phyloP scores from a whole-genome alignment of 2,329 filamentous ascomycete species.

The Monosporascus sp. region DNA sequence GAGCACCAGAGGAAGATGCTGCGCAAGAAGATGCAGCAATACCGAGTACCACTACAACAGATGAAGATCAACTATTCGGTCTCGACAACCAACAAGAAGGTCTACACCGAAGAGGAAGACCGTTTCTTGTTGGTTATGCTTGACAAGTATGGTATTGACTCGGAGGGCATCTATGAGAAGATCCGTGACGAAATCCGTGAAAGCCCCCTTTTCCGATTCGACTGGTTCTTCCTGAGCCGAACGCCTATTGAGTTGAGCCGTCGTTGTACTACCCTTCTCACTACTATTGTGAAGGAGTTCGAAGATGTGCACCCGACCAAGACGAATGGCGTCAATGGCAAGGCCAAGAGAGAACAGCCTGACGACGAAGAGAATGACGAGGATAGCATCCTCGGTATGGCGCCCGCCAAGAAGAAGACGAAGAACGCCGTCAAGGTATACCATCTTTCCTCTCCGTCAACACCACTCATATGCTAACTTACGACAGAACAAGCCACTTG shows the following conservation, averaged over 20 bases:
- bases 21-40: slow-evolving; percentile 91
- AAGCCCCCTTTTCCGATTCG: slow-evolving; percentile 91
- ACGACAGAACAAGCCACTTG: slow-evolving; percentile 82
- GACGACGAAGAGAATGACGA: slow-evolving; percentile 84
- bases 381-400: slow-evolving; percentile 71
- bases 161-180: slow-evolving; percentile 82
- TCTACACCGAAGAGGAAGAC: slow-evolving; percentile 98
- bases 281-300: slow-evolving; percentile 92
- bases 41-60: slow-evolving; percentile 95
- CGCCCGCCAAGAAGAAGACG: slow-evolving; percentile 89
- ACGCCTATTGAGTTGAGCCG: slow-evolving; percentile 90
- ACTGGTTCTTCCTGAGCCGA: slow-evolving; percentile 98
- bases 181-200: slow-evolving; percentile 98
- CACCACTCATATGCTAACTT: slow-evolving; percentile 9
- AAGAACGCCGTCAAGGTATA: slow-evolving; percentile 82
- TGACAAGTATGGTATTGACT: slow-evolving; percentile 87
- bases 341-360: slow-evolving; percentile 62
- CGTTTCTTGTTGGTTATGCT: slow-evolving; percentile 91
- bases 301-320: slow-evolving; percentile 58
- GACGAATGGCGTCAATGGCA: slow-evolving; percentile 60
- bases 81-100: slow-evolving; percentile 98
- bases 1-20: slow-evolving; percentile 91
- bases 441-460: neutral
- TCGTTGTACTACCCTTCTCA: slow-evolving; percentile 88
- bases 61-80: slow-evolving; percentile 99